Percentiles rank a stretch among this genome's conserved stretches.
Conservation (phyloP, 164 flowering plant species). For the Macadamia tetraphylla region DNA sequence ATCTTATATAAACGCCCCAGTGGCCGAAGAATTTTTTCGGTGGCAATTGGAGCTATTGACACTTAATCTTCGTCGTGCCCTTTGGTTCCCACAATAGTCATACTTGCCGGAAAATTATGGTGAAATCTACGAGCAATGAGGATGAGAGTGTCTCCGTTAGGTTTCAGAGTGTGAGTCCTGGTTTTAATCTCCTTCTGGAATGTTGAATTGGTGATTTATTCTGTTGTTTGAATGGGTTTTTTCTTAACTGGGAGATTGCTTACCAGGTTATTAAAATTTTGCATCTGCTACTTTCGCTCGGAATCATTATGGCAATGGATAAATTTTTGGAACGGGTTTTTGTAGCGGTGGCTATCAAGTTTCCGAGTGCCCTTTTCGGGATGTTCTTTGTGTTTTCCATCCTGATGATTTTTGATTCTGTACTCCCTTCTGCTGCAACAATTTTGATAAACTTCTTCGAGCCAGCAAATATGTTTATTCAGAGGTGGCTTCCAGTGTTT, state of each 20-base stretch:
- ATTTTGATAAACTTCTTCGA: conserved; percentile 70
- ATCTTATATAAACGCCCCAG: not conserved
- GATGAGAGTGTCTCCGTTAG: conserved; percentile 24
- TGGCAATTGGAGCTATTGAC: conserved; percentile 11
- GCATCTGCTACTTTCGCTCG: conserved; percentile 79
- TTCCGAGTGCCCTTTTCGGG: conserved; percentile 92
- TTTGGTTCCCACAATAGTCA: conserved; percentile 17
- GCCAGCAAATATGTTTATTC: conserved; percentile 83
- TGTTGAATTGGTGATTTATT: conserved; percentile 1
- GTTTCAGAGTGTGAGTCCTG: conserved; percentile 36
- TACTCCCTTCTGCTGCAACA: conserved; percentile 59
- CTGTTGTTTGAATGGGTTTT: not conserved
- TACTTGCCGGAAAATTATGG: conserved; percentile 15
- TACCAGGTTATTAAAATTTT: conserved; percentile 46
- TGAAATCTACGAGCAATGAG: conserved; percentile 24
- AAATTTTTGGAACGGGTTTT: conserved; percentile 70
- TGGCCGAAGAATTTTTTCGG: not conserved
- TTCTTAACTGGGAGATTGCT: not conserved
- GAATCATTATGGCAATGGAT: conserved; percentile 81
- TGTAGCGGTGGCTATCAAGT: conserved; percentile 76
- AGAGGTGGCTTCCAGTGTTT: conserved; percentile 94
- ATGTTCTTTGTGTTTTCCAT: conserved; percentile 88
- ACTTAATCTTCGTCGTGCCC: conserved; percentile 27
- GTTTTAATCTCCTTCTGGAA: not conserved
- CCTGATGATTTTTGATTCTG: conserved; percentile 54